Conservation (phyloP, 257 asterid species). For the Haberlea rhodopensis region DNA sequence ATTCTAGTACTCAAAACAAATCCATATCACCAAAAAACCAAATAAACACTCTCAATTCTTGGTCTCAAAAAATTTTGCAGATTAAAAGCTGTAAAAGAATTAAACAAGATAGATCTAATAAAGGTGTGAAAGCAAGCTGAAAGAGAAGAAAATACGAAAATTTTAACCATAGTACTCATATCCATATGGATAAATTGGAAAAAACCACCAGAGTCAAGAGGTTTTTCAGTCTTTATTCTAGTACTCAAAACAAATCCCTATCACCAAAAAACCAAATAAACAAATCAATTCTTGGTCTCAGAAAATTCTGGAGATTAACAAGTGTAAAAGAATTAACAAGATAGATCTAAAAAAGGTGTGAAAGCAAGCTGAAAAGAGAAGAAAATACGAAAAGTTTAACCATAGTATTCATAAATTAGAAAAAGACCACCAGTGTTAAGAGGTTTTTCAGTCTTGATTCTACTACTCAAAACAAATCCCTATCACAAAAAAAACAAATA, state of each 20-base stretch:
- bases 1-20: constrained; percentile 57
- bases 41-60: background rate
- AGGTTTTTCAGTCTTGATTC: too few relatives aligned
- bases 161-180: background rate
- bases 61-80: constrained; percentile 30
- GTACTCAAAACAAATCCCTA: too few relatives aligned
- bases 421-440: too few relatives aligned
- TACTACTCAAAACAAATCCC: too few relatives aligned
- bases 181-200: too few relatives aligned
- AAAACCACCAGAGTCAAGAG: too few relatives aligned
- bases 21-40: constrained; percentile 46
- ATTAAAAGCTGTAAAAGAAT: background rate
- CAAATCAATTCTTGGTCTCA: constrained; percentile 19
- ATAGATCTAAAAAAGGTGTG: background rate
- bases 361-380: too few relatives aligned
- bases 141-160: background rate
- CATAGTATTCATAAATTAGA: too few relatives aligned
- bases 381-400: background rate
- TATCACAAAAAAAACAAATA: constrained; percentile 9
- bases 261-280: constrained; percentile 6
- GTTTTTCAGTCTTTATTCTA: too few relatives aligned
- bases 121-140: background rate
- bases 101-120: background rate
- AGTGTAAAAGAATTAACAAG: background rate
- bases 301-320: constrained; percentile 25